A percentile compares a stretch with the other conserved stretches of the same genome.
These are phyloP conservation scores for Saccharomyces hybrid DNA, from an alignment of 1,139 yeast species.

Conservation along the genomic window DNA sequence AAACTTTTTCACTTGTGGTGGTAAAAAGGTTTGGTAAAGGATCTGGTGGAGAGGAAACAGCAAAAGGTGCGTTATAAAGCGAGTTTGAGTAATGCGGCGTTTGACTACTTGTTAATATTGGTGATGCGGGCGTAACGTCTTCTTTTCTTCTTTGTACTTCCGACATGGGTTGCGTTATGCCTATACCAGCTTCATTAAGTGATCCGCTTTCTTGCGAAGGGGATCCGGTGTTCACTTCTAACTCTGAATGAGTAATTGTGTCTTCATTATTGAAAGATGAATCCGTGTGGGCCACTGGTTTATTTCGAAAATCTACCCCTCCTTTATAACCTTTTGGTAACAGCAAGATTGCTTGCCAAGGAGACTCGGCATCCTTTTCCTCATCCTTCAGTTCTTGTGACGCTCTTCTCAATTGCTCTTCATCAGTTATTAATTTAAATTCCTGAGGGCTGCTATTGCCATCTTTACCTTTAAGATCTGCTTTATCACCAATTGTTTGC, in stretches of 20 bases:
- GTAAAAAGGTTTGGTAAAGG: slow-evolving; percentile 6
- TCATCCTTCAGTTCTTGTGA: slow-evolving; percentile 14
- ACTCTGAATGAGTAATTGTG: background rate
- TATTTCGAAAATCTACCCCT: slow-evolving; percentile 9
- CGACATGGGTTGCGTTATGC: slow-evolving; percentile 13
- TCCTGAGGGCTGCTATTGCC: slow-evolving; percentile 5
- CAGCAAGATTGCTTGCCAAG: slow-evolving; percentile 25
- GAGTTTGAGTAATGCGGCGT: background rate
- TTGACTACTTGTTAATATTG: background rate
- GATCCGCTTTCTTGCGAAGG: slow-evolving; percentile 4
- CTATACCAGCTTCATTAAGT: slow-evolving; percentile 18
- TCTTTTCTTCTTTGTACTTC: slow-evolving; percentile 5
- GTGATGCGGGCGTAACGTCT: slow-evolving; percentile 5
- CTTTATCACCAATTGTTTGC: background rate
- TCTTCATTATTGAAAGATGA: slow-evolving; percentile 4
- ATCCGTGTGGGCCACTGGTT: slow-evolving; percentile 1
- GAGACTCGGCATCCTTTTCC: slow-evolving; percentile 14
- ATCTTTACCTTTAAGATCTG: background rate
- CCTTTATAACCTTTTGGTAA: slow-evolving; percentile 24
- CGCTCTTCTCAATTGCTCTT: slow-evolving; percentile 19
- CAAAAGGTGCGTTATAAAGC: background rate
- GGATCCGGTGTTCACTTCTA: background rate
- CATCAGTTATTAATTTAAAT: slow-evolving; percentile 18
- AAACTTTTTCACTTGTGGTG: slow-evolving; percentile 28
- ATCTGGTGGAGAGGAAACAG: background rate